phyloP scores from a whole-genome alignment of 2,329 filamentous ascomycete genomes.

The Fusarium fracticaudum region DNA sequence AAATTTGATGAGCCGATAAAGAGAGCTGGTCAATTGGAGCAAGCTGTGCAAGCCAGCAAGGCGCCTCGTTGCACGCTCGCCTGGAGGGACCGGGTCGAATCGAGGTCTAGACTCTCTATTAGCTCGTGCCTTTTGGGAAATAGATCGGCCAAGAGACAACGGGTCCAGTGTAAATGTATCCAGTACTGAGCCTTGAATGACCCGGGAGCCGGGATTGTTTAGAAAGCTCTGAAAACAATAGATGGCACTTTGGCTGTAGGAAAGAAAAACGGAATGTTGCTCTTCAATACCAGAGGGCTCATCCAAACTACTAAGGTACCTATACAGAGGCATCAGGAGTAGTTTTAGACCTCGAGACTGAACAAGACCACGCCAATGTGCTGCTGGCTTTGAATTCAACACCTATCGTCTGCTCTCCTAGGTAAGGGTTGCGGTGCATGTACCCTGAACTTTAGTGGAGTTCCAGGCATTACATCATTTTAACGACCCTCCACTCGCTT shows the following conservation, averaged over 20 bases:
- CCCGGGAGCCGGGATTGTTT: slow-evolving; percentile 9
- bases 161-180: slow-evolving; percentile 9
- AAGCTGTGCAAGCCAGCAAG: not conserved
- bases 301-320: not conserved
- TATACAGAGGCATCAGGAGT: not conserved
- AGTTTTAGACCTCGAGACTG: too few species aligned
- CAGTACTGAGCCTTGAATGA: slow-evolving; percentile 9
- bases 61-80: not conserved
- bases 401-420: not conserved
- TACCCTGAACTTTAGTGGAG: slow-evolving; percentile 3
- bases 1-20: not conserved
- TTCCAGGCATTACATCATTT: slow-evolving; percentile 43
- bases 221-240: not conserved
- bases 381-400: not conserved
- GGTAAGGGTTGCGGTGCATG: not conserved
- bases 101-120: slow-evolving; percentile 25
- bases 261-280: not conserved
- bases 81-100: slow-evolving; percentile 18
- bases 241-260: not conserved
- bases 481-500: slow-evolving; percentile 22
- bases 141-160: slow-evolving; percentile 22
- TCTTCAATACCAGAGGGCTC: not conserved
- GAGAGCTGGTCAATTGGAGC: slow-evolving; percentile 1
- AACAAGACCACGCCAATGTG: not conserved
- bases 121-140: slow-evolving; percentile 20